Base-by-base conservation (phyloP, 345 rosid genomes). In the Cardamine resedifolia region DNA sequence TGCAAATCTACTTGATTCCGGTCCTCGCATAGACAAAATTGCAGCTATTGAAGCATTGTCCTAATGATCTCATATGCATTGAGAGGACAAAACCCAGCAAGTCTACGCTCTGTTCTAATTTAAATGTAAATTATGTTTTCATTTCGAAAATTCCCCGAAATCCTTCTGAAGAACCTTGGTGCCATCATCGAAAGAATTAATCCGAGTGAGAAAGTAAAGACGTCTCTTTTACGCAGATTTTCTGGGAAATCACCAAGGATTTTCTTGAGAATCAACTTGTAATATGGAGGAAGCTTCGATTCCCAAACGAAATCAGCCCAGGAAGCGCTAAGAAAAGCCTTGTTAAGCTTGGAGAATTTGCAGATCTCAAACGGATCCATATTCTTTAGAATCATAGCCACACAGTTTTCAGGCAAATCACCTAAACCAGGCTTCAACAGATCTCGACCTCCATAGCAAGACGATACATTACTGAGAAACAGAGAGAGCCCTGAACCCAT, bases 281-380 rank as follows among this genome's bases (percentile, higher is more conserved):
- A 90, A 80, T 88, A 88, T 5, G 65, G 55, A 9, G 99, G 99
- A 81, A 96, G 74, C 58, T 96, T 96, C 9, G 96, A 83, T 70
- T 92, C 96, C 99, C 99, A 96, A 1, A 96, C 90, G 75, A 82
- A 82, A 83, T 96, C 98, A 59, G 98, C 99, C 90, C 87, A 85
- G 0, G 98, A 96, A 41, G 99, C 99, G 4, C 92, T 85, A 55
- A 86, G 90, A 70, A 88, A 96, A 34, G 98, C 91, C 19, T 84
- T 83, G 77, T 88, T 92, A 12, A 96, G 81, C 64, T 59, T 81
- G 0, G 91, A 88, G 73, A 92, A 73, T 76, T 83, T 85, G 59
- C 96, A 90, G 50, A 96, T 90, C 83, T 96, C 96, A 6, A 82
- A 84, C 0, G 99, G 98, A 75, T 87, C 96, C 81, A 96, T 73